Evolutionary conservation across 768 basidiomycete species (phyloP).

Genomic region (Mrakia hoshinonis): DNA sequence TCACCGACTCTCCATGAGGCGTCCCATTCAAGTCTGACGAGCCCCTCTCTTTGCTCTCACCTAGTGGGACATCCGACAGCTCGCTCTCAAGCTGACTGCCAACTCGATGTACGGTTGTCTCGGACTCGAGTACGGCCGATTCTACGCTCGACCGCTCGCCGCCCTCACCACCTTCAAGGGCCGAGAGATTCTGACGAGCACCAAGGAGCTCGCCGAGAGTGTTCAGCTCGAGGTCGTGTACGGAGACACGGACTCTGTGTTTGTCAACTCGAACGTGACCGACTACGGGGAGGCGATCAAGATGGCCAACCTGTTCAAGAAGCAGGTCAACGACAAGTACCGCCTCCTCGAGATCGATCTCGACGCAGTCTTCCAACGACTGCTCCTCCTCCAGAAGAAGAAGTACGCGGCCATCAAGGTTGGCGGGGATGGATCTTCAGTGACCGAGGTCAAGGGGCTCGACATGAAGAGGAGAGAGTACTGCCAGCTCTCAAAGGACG

Average conservation of each 20-base stretch:
- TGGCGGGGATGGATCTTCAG: slow-evolving; percentile 66
- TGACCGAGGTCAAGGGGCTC: slow-evolving; percentile 86
- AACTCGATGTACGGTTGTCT: slow-evolving; percentile 99
- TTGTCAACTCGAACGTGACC: slow-evolving; percentile 89
- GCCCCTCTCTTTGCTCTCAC: neutral
- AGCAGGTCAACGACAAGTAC: slow-evolving; percentile 90
- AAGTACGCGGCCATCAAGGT: slow-evolving; percentile 97
- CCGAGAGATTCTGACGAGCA: slow-evolving; percentile 89
- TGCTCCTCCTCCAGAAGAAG: slow-evolving; percentile 93
- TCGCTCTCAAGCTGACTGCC: slow-evolving; percentile 92
- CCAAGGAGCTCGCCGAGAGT: slow-evolving; percentile 82
- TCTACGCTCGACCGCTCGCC: slow-evolving; percentile 93
- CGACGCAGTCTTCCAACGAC: slow-evolving; percentile 83
- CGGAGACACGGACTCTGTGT: slow-evolving; percentile 97
- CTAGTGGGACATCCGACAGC: slow-evolving; percentile 93
- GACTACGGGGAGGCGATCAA: slow-evolving; percentile 80
- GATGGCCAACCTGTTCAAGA: slow-evolving; percentile 88
- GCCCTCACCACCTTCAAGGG: slow-evolving; percentile 96
- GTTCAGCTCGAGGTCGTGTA: slow-evolving; percentile 90
- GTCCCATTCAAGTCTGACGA: neutral
- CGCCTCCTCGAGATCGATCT: slow-evolving; percentile 93
- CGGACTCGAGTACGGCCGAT: slow-evolving; percentile 91
- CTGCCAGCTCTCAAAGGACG: slow-evolving; percentile 78
- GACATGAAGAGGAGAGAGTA: slow-evolving; percentile 99
- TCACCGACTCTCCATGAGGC: neutral